Evolutionary conservation across 2,329 filamentous ascomycete species (phyloP).

Genomic region (Penicillium corylophilum): DNA sequence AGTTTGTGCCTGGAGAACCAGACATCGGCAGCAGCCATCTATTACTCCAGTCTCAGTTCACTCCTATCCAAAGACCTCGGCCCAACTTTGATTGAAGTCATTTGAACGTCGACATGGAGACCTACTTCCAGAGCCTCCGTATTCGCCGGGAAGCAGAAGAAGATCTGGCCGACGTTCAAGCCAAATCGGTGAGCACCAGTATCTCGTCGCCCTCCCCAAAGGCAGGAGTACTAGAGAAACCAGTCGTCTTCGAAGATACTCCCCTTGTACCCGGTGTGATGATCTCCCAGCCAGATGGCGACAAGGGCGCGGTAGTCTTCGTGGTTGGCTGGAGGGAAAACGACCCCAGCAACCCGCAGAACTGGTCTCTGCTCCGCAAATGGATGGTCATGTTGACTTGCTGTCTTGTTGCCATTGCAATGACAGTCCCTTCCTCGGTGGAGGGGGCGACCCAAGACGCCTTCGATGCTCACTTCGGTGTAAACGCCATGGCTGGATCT

Average conservation of each 20-base stretch:
- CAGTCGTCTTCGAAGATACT: background rate
- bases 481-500: slow-evolving; percentile 13
- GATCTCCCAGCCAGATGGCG: background rate
- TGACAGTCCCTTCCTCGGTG: slow-evolving; percentile 12
- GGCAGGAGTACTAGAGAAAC: background rate
- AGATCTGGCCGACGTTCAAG: background rate
- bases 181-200: slow-evolving; percentile 1
- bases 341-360: slow-evolving; percentile 10
- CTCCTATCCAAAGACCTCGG: too few species aligned
- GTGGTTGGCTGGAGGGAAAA: slow-evolving; percentile 9
- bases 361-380: slow-evolving; percentile 8
- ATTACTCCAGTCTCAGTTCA: too few species aligned
- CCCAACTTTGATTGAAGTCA: too few species aligned
- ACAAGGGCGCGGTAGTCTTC: background rate
- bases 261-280: slow-evolving; percentile 1
- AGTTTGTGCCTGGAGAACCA: too few species aligned
- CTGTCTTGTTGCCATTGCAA: slow-evolving; percentile 9
- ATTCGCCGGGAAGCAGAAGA: slow-evolving; percentile 3
- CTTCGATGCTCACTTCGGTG: slow-evolving; percentile 8
- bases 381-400: slow-evolving; percentile 14
- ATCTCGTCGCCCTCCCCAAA: background rate
- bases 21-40: too few species aligned
- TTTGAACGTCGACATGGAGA: background rate
- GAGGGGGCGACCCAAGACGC: slow-evolving; percentile 11
- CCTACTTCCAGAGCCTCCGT: slow-evolving; percentile 1